Base-by-base conservation (phyloP, 306 rosid genomes). In the Cucumis hystrix region DNA sequence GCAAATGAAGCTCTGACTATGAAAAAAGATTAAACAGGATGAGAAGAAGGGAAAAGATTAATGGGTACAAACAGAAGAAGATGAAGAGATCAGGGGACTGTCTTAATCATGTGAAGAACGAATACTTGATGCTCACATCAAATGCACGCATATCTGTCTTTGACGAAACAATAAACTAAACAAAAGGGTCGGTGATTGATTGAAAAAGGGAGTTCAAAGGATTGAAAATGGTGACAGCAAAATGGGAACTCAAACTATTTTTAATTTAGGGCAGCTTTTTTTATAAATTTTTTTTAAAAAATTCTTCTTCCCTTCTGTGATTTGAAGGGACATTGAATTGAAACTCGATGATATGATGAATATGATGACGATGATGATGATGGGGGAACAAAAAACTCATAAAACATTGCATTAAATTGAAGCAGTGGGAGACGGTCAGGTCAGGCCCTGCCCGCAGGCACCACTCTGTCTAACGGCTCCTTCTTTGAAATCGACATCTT, bases 401-500 rank as follows among this genome's bases (percentile, higher is more conserved):
- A 39, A 39, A 40, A 66, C 73, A 66, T 66, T 39, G 51, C 73
- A 66, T 66, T 40, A 9, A 66, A 39, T 66, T 10, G 73, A 66
- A 66, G 52, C 20, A 52, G 30, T 1, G 6, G 5, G 30, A 64
- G 23, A 66, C 73, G 52, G 52, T 3, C 52, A 66, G 52, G 52
- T 3, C 30, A 66, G 73, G 73, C 73, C 73, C 30, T 39, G 30
- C 52, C 28, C 5, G 28, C 73, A 40, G 73, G 73, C 72, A 66
- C 72, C 72, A 66, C 73, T 66, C 52, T 66, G 73, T 39, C 52
- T 18, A 66, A 66, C 73, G 73, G 73, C 73, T 66, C 73, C 51
- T 39, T 59, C 64, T 60, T 66, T 66, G 73, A 66, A 66, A 66
- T 66, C 47, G 70, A 64, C 23, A 23, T 25, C 64, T 20, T 8